phyloP scores from a whole-genome alignment of 2,329 filamentous ascomycete species.

The Exserohilum turcica region DNA sequence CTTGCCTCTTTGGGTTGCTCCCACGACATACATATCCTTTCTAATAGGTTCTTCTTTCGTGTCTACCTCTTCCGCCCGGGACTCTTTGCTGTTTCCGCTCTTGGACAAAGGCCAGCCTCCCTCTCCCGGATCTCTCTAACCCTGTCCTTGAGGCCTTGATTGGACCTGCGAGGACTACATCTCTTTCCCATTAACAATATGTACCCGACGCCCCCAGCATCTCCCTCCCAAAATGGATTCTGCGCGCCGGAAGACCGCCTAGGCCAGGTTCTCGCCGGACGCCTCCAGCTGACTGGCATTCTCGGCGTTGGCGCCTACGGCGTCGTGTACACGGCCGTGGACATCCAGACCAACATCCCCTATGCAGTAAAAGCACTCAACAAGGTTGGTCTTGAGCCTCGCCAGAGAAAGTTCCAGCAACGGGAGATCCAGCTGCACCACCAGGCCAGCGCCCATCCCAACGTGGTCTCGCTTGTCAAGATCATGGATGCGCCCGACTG shows the following conservation, averaged over 20 bases:
- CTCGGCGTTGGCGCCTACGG: conserved; percentile 95
- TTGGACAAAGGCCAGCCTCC: conserved; percentile 12
- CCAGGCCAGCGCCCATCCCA: conserved; percentile 83
- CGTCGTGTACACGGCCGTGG: conserved; percentile 88
- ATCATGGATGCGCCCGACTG: conserved; percentile 91
- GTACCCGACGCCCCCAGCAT: conserved; percentile 58
- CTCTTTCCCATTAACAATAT: conserved; percentile 42
- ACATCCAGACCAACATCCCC: conserved; percentile 76
- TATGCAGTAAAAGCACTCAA: conserved; percentile 98
- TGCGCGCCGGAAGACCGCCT: conserved; percentile 77
- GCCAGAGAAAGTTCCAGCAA: conserved; percentile 88
- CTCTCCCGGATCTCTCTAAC: conserved; percentile 28
- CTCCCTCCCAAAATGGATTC: conserved; percentile 52
- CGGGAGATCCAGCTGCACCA: conserved; percentile 93
- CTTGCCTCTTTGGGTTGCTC: conserved; percentile 21
- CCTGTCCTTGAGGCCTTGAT: conserved; percentile 48
- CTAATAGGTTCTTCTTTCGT: conserved; percentile 21
- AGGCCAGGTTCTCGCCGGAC: conserved; percentile 80
- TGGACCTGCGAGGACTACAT: conserved; percentile 48
- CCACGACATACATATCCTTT: conserved; percentile 12
- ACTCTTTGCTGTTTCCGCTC: conserved; percentile 10
- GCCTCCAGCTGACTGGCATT: conserved; percentile 81
- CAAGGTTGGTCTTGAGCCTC: conserved; percentile 87
- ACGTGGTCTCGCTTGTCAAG: conserved; percentile 91
- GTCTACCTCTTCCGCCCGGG: conserved; percentile 11